Evolutionary conservation across 2,329 filamentous ascomycete genomes (phyloP), one percentile per base, ranked within the genome.

Genomic region (Paraconiothyrium sp.): DNA sequence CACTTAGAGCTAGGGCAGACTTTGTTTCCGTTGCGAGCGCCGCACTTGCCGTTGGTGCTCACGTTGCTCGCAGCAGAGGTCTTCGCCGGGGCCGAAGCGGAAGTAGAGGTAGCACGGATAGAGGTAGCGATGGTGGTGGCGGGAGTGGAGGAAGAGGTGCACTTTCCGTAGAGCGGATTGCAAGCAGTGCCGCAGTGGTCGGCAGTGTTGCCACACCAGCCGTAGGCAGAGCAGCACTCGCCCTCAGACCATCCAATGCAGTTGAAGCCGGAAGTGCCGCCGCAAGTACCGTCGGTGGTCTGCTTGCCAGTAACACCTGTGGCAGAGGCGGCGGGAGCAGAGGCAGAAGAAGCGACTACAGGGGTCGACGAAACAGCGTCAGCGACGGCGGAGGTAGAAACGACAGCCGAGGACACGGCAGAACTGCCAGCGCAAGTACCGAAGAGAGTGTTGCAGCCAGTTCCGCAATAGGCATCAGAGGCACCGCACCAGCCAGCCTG

Each of bases 161-260:
- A 75, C 4, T 60, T 74, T 8, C 77, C 75, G 58, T 72, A 76
- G 13, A 47, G 20, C 30, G 70, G 54, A 60, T 79, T 74, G 66
- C 76, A 80, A 16, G 70, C 72, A 1, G 68, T 58, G 35, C 69
- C 69, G 62, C 76, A 78, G 64, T 78, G 69, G 35, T 64, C 73
- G 16, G 57, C 41, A 3, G 69, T 67, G 24, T 64, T 58, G 56
- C 77, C 76, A 54, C 83, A 84, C 67, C 72, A 79, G 27, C 82
- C 82, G 61, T 76, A 78, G 58, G 71, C 70, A 11, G 78, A 82
- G 73, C 82, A 84, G 73, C 83, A 84, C 59, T 78, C 68, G 2
- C 82, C 81, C 59, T 79, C 79, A 6, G 66, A 41, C 57, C 67
- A 75, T 16, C 71, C 71, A 35, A 61, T 60, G 65, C 74, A 76